Percentiles rank a stretch among this genome's conserved stretches.
phyloP scores from a whole-genome alignment of 1,139 yeast species.

The Diutina rugosa region DNA sequence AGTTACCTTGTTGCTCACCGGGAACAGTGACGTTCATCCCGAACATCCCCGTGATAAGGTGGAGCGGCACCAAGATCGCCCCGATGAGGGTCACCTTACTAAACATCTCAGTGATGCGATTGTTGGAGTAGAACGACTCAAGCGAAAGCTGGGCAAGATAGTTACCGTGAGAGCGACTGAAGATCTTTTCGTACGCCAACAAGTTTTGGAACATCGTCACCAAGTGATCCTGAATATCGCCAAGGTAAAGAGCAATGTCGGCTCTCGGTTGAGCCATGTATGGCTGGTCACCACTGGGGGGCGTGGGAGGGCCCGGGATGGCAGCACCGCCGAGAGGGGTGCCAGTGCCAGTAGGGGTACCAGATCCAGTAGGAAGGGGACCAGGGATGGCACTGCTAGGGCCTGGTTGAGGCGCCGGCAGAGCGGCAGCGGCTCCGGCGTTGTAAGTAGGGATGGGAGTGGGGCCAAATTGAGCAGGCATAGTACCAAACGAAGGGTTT shows the following conservation, averaged over 20 bases:
- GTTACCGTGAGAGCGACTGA: constrained; percentile 83
- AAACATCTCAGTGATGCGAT: constrained; percentile 73
- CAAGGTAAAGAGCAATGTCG: constrained; percentile 76
- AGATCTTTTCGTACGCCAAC: constrained; percentile 81
- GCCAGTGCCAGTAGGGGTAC: neutral
- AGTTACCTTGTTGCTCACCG: constrained; percentile 39
- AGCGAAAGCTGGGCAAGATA: constrained; percentile 91
- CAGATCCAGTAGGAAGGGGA: neutral
- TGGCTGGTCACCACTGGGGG: neutral
- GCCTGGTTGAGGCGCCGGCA: neutral
- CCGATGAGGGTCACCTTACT: constrained; percentile 86
- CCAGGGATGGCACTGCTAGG: neutral
- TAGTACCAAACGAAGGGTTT: neutral
- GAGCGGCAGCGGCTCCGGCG: neutral
- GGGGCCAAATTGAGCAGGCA: neutral
- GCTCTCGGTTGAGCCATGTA: constrained; percentile 40
- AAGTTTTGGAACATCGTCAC: constrained; percentile 91
- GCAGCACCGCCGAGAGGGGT: neutral
- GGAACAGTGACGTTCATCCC: constrained; percentile 95
- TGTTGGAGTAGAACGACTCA: constrained; percentile 76
- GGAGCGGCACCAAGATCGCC: constrained; percentile 82
- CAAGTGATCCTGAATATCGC: constrained; percentile 97
- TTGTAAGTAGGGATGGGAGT: neutral
- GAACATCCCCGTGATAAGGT: constrained; percentile 80
- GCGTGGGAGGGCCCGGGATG: neutral